Base-by-base conservation (phyloP, 2,329 filamentous ascomycete species). In the Tolypocladium ophioglossoides region DNA sequence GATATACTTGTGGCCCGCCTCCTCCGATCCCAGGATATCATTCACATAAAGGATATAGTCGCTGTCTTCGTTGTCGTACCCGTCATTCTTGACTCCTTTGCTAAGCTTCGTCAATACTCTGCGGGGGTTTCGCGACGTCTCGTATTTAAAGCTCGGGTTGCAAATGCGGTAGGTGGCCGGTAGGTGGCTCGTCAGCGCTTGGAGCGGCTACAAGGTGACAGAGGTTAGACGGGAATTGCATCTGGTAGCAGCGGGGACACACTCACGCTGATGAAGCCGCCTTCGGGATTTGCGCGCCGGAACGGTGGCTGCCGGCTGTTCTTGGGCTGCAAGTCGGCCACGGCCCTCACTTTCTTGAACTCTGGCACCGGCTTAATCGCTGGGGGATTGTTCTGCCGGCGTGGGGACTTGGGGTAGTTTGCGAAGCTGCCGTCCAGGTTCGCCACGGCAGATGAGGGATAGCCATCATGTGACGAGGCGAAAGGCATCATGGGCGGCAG, bases 11-110 rank as follows among this genome's bases (percentile, higher is more conserved):
- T 99, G 94, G 41, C 94, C 94, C 58, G 92, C 92, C 70, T 99
- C 94, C 72, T 99, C 94, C 16, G 92, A 97, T 11, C 94, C 94
- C 53, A 99, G 77, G 59, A 99, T 99, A 68, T 99, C 94, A 70
- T 99, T 99, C 64, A 99, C 94, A 64, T 97, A 99, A 62, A 99
- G 82, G 65, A 99, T 99, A 68, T 99, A 99, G 68, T 99, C 94
- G 70, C 94, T 97, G 63, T 99, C 94, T 69, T 99, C 94, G 62
- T 99, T 99, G 68, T 99, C 94, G 66, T 94, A 99, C 4, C 94
- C 94, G 74, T 99, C 94, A 66, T 99, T 99, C 79, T 99, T 99
- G 58, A 89, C 83, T 16, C 94, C 94, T 74, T 99, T 99, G 80
- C 94, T 97, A 9, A 94, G 94, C 72, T 99, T 99, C 18, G 94